A percentile compares a stretch with the other conserved stretches of the same genome.
Evolutionary conservation across 495 filamentous ascomycete genomes (phyloP).

Genomic region (Tuber calosporum): DNA sequence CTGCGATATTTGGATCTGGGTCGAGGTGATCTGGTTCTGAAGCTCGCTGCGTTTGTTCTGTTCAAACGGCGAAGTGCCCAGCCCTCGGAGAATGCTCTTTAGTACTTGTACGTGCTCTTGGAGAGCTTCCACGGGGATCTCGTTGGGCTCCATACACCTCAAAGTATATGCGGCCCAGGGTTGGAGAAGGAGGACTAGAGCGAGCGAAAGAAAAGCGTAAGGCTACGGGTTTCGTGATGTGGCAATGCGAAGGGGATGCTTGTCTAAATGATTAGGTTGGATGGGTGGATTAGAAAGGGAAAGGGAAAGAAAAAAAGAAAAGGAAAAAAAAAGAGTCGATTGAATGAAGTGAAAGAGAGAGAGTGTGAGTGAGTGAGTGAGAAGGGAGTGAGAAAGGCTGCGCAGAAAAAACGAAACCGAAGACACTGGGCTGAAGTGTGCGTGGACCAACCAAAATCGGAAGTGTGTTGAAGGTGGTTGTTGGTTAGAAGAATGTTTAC

Average conservation of each 20-base stretch:
- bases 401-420: slow-evolving; percentile 28
- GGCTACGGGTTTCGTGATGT: slow-evolving; percentile 5
- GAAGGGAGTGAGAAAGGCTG: slow-evolving; percentile 13
- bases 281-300: background rate
- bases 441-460: slow-evolving; percentile 38
- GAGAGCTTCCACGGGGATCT: slow-evolving; percentile 25
- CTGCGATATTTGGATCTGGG: slow-evolving; percentile 14
- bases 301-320: background rate
- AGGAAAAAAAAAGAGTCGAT: background rate
- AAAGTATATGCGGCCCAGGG: background rate
- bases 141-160: slow-evolving; percentile 24
- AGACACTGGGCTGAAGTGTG: slow-evolving; percentile 32
- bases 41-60: slow-evolving; percentile 15
- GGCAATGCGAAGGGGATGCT: slow-evolving; percentile 3
- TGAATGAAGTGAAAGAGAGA: slow-evolving; percentile 4
- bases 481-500: background rate
- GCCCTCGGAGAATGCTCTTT: slow-evolving; percentile 9
- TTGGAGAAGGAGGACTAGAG: background rate
- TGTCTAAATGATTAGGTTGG: background rate
- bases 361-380: slow-evolving; percentile 8
- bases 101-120: slow-evolving; percentile 19
- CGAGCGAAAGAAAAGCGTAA: background rate
- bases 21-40: slow-evolving; percentile 21
- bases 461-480: slow-evolving; percentile 14
- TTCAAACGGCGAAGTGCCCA: slow-evolving; percentile 11